These are phyloP conservation scores for Abelmoschus esculentus DNA, from an alignment of 345 rosid genomes.

Conservation along the genomic window DNA sequence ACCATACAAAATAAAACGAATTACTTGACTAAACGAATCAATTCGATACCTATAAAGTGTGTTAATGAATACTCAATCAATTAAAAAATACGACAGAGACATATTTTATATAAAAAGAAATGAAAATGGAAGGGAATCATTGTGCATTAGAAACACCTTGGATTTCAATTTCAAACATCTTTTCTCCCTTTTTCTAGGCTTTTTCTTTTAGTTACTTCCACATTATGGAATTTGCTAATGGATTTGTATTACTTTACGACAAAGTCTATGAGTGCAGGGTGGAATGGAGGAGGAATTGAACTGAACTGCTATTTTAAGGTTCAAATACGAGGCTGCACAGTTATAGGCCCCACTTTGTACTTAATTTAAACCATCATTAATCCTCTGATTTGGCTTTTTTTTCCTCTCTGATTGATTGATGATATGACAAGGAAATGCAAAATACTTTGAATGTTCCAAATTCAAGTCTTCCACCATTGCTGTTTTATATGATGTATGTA, in stretches of 20 bases:
- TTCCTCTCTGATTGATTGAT: slow-evolving; percentile 13
- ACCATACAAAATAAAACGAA: neutral
- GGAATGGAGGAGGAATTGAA: no score
- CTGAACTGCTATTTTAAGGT: slow-evolving; percentile 12
- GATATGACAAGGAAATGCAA: neutral
- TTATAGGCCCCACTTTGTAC: slow-evolving; percentile 21
- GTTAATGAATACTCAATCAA: no score
- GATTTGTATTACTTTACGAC: neutral
- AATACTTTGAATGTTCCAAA: slow-evolving; percentile 36
- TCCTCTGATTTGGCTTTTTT: slow-evolving; percentile 1
- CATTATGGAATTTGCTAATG: neutral
- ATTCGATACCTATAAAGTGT: no score
- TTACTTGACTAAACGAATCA: neutral
- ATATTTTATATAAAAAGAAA: neutral
- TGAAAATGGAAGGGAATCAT: neutral
- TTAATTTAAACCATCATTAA: slow-evolving; percentile 10
- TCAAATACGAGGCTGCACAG: slow-evolving; percentile 17
- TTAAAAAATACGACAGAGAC: no score
- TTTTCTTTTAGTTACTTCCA: neutral
- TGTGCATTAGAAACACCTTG: neutral
- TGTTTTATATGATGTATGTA: neutral
- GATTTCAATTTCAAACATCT: slow-evolving; percentile 15
- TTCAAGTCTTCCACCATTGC: slow-evolving; percentile 15
- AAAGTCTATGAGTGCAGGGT: slow-evolving; percentile 16
- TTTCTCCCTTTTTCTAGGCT: slow-evolving; percentile 36